Conservation (phyloP, 176 grass and related monocot genomes). For the Eremochloa ophiuroides region DNA sequence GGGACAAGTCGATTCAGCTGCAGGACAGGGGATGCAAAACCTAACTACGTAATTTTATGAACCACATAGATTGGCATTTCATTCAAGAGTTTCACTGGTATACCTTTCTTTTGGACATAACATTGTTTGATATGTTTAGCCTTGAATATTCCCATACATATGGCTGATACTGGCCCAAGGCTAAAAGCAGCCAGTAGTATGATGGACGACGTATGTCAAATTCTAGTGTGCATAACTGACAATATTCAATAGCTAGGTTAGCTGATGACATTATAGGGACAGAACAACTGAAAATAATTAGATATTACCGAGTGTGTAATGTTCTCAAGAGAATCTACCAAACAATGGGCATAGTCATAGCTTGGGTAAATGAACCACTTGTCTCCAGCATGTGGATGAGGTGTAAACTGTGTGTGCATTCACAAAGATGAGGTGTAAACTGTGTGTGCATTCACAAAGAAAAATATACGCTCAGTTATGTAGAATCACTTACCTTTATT, state of each 20-base stretch:
- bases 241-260: slow-evolving; percentile 12
- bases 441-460: no score
- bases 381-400: slow-evolving; percentile 89
- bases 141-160: slow-evolving; percentile 93
- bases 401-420: slow-evolving; percentile 50
- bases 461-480: neutral
- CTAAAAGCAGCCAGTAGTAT: slow-evolving; percentile 85
- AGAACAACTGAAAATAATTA: neutral
- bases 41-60: neutral
- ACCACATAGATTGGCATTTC: neutral
- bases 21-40: neutral
- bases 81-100: neutral
- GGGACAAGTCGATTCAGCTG: slow-evolving; percentile 80
- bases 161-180: slow-evolving; percentile 78
- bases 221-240: slow-evolving; percentile 56
- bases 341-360: slow-evolving; percentile 90
- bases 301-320: slow-evolving; percentile 85
- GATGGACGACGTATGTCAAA: slow-evolving; percentile 87
- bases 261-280: neutral
- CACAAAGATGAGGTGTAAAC: no score
- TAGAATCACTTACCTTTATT: slow-evolving; percentile 62
- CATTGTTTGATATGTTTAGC: slow-evolving; percentile 79
- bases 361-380: slow-evolving; percentile 97
- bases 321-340: slow-evolving; percentile 94
- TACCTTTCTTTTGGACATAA: slow-evolving; percentile 98